These are phyloP conservation scores for Guyanaporus albipodus DNA, from an alignment of 768 basidiomycete genomes.

Conservation along the genomic window DNA sequence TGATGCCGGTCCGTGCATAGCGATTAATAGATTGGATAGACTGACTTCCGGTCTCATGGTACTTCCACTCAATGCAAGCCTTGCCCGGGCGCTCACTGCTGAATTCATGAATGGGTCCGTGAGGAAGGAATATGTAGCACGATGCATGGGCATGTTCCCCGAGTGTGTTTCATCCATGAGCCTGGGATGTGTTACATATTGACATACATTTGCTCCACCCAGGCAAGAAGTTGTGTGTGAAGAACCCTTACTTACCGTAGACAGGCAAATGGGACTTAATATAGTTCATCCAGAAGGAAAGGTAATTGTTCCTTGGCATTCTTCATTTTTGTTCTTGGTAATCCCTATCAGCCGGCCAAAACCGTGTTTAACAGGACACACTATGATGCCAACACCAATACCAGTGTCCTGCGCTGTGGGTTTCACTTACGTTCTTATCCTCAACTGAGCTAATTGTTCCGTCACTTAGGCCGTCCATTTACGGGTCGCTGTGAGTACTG, in stretches of 20 bases:
- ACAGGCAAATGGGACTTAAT: slow-evolving; percentile 95
- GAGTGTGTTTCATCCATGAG: slow-evolving; percentile 47
- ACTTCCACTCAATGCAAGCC: slow-evolving; percentile 66
- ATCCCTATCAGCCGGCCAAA: slow-evolving; percentile 60
- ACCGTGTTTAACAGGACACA: slow-evolving; percentile 82
- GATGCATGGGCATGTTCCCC: slow-evolving; percentile 83
- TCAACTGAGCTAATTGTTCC: slow-evolving; percentile 1
- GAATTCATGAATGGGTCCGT: slow-evolving; percentile 84
- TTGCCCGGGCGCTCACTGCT: slow-evolving; percentile 65
- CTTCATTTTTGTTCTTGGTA: neutral
- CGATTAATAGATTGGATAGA: slow-evolving; percentile 91
- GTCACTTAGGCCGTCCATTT: slow-evolving; percentile 64
- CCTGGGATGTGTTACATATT: neutral
- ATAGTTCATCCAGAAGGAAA: slow-evolving; percentile 95
- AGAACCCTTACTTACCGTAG: slow-evolving; percentile 83
- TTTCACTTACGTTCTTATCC: neutral
- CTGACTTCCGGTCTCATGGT: slow-evolving; percentile 96
- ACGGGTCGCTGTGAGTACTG: slow-evolving; percentile 83
- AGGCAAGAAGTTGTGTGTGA: slow-evolving; percentile 84
- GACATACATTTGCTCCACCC: neutral
- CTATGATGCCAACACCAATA: slow-evolving; percentile 77
- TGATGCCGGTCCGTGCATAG: slow-evolving; percentile 37
- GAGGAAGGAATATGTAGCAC: slow-evolving; percentile 88
- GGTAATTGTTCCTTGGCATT: slow-evolving; percentile 39
- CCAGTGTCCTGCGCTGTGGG: slow-evolving; percentile 82